Evolutionary conservation across 306 rosid species (phyloP).

Genomic region (Prunus armeniaca): DNA sequence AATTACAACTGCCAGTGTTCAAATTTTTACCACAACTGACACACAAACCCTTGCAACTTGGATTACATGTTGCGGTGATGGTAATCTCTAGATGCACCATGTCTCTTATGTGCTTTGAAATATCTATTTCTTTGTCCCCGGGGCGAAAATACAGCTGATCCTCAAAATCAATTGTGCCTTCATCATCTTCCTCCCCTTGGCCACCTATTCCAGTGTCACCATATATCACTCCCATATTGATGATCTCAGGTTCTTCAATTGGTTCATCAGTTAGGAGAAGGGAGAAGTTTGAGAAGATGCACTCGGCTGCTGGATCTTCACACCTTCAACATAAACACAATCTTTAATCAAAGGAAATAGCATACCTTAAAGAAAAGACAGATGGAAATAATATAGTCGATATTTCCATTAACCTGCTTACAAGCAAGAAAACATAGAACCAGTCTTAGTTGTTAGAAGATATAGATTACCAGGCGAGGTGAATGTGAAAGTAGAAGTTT

Average conservation of each 20-base stretch:
- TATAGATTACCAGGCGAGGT: neutral
- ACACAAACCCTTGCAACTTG: conserved; percentile 79
- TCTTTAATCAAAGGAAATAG: neutral
- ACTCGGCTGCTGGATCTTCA: conserved; percentile 60
- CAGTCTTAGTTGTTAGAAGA: neutral
- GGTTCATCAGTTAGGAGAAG: conserved; percentile 71
- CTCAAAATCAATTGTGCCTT: conserved; percentile 53
- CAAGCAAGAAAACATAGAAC: neutral
- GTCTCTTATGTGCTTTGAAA: conserved; percentile 90
- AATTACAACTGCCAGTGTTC: conserved; percentile 59
- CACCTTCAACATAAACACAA: conserved; percentile 55
- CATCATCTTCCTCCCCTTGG: conserved; percentile 44
- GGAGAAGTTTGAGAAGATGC: conserved; percentile 72
- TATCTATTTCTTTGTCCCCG: conserved; percentile 64
- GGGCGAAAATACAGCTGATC: conserved; percentile 74
- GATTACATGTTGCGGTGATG: conserved; percentile 57
- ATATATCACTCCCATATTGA: conserved; percentile 54
- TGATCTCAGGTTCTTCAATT: conserved; percentile 56
- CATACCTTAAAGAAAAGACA: neutral
- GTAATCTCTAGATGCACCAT: conserved; percentile 79
- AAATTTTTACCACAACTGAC: conserved; percentile 71
- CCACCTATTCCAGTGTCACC: conserved; percentile 42
- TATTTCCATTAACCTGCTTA: neutral
- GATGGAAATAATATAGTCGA: neutral
- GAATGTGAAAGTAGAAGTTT: neutral